phyloP scores from a whole-genome alignment of 495 filamentous ascomycete genomes.

The Neurospora tetraspora region DNA sequence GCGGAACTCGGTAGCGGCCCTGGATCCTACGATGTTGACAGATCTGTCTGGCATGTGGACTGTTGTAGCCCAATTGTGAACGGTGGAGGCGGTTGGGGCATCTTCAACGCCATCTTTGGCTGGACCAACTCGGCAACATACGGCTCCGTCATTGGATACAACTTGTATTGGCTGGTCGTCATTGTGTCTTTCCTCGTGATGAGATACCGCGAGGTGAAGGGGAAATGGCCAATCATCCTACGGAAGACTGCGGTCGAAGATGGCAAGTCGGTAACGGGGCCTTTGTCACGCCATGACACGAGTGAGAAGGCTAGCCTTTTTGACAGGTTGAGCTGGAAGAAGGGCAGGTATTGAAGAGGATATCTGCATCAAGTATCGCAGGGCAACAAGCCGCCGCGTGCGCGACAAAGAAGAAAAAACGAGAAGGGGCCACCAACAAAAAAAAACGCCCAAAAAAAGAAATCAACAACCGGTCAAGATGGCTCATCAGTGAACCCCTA shows the following conservation, averaged over 20 bases:
- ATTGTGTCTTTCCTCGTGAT: slow-evolving; percentile 51
- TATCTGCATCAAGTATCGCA: neutral
- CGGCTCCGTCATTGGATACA: slow-evolving; percentile 75
- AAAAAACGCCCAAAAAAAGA: too few species aligned
- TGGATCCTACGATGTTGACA: slow-evolving; percentile 77
- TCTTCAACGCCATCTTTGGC: slow-evolving; percentile 76
- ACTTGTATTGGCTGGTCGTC: slow-evolving; percentile 72
- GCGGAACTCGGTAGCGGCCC: slow-evolving; percentile 66
- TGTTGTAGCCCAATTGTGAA: slow-evolving; percentile 66
- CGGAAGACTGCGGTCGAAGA: slow-evolving; percentile 9
- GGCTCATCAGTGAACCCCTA: neutral
- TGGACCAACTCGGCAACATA: slow-evolving; percentile 89
- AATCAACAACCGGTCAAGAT: neutral
- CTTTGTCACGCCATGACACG: neutral
- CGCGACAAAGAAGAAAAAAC: neutral
- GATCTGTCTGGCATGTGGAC: slow-evolving; percentile 89
- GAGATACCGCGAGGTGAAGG: slow-evolving; percentile 57
- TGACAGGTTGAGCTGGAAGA: neutral
- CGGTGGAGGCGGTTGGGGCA: slow-evolving; percentile 77
- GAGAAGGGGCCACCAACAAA: neutral
- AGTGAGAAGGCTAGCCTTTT: neutral
- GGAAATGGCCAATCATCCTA: slow-evolving; percentile 53
- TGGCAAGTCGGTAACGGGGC: neutral
- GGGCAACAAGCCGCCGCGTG: neutral
- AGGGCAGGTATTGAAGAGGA: neutral